phyloP scores from a whole-genome alignment of 2,329 filamentous ascomycete genomes.

The Ophiostoma quercus region DNA sequence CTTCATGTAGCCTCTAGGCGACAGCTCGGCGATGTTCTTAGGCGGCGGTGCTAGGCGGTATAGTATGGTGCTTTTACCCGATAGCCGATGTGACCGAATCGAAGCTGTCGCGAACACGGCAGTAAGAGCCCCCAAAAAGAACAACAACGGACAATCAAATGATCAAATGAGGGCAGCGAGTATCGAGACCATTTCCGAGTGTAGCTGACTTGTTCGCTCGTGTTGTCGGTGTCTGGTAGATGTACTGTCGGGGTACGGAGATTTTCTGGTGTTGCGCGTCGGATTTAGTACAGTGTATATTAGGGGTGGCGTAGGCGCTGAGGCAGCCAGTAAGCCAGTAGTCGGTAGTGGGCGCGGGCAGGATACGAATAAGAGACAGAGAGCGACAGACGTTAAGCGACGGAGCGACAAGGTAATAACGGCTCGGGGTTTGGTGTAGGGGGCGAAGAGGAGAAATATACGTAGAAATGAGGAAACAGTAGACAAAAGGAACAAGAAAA shows the following conservation, averaged over 20 bases:
- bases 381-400: no score
- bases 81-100: not conserved
- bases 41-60: not conserved
- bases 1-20: not conserved
- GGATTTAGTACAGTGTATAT: slow-evolving; percentile 14
- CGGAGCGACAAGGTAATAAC: no score
- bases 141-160: not conserved
- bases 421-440: not conserved
- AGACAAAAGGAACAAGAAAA: not conserved
- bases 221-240: not conserved
- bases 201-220: not conserved
- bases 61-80: not conserved
- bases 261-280: slow-evolving; percentile 12
- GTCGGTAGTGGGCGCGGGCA: not conserved
- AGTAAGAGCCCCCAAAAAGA: not conserved
- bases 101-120: not conserved
- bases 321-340: not conserved
- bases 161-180: not conserved
- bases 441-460: not conserved
- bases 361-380: not conserved
- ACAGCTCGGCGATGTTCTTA: not conserved
- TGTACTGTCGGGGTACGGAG: not conserved
- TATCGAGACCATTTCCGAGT: not conserved
- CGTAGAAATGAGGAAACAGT: not conserved
- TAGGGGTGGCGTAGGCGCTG: slow-evolving; percentile 14